A percentile compares a stretch with the other conserved stretches of the same genome.
Evolutionary conservation across 768 basidiomycete genomes (phyloP).

Genomic region (Clavaria fumosa): DNA sequence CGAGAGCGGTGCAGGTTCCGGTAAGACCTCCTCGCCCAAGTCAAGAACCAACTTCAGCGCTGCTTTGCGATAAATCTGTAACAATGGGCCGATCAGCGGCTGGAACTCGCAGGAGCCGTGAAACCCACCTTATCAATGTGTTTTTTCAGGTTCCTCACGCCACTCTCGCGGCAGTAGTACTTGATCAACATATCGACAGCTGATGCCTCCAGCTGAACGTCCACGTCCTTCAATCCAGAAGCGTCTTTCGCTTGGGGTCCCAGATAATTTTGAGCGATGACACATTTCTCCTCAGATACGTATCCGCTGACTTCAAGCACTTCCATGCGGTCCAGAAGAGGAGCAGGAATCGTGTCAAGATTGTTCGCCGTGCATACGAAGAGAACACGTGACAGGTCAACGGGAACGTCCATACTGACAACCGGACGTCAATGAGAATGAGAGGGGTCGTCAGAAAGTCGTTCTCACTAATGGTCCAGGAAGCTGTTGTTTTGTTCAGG

Average conservation of each 20-base stretch:
- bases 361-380: slow-evolving; percentile 98
- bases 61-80: slow-evolving; percentile 89
- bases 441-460: neutral
- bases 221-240: slow-evolving; percentile 70
- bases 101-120: neutral
- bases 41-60: slow-evolving; percentile 84
- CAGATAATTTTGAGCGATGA: slow-evolving; percentile 77
- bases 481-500: slow-evolving; percentile 93
- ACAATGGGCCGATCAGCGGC: neutral
- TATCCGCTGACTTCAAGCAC: slow-evolving; percentile 91
- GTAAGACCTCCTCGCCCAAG: slow-evolving; percentile 73
- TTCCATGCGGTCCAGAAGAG: slow-evolving; percentile 91
- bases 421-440: neutral
- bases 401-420: slow-evolving; percentile 83
- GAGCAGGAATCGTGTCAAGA: slow-evolving; percentile 87
- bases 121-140: slow-evolving; percentile 82
- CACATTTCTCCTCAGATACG: slow-evolving; percentile 83
- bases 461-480: slow-evolving; percentile 85
- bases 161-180: slow-evolving; percentile 95
- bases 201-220: slow-evolving; percentile 61
- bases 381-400: slow-evolving; percentile 88
- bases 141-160: slow-evolving; percentile 94
- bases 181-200: slow-evolving; percentile 85
- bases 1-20: slow-evolving; percentile 36
- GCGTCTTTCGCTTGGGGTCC: slow-evolving; percentile 89